phyloP scores from a whole-genome alignment of 257 asterid genomes.

The Nemophila menziesii region DNA sequence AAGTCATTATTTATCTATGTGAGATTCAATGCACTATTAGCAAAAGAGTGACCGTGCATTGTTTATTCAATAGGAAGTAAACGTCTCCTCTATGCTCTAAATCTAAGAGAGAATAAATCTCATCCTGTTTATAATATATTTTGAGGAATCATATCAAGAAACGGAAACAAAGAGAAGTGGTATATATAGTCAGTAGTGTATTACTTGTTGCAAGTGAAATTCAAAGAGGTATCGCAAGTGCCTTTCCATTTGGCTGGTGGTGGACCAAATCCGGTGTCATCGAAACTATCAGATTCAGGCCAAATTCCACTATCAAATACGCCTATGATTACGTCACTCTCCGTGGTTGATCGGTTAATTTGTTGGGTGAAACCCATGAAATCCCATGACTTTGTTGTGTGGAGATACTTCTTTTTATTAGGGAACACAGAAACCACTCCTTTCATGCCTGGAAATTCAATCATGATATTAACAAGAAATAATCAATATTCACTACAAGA shows the following conservation, averaged over 20 bases:
- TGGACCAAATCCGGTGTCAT: conserved; percentile 27
- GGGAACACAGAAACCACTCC: conserved; percentile 41
- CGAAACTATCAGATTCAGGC: conserved; percentile 64
- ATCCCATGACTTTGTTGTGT: conserved; percentile 50
- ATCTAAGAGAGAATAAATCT: neutral
- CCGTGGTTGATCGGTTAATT: conserved; percentile 13
- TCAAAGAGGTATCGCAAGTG: conserved; percentile 21
- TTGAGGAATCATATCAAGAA: neutral
- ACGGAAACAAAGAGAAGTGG: neutral
- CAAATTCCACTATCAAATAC: conserved; percentile 42
- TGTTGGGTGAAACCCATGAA: conserved; percentile 25
- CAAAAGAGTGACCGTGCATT: too few species aligned
- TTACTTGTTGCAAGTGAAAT: conserved; percentile 67
- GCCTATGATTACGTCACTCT: conserved; percentile 33
- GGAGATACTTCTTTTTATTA: conserved; percentile 19
- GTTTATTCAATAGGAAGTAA: too few species aligned
- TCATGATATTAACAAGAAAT: neutral
- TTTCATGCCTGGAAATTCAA: conserved; percentile 23
- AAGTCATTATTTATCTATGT: too few species aligned
- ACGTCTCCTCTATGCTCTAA: too few species aligned
- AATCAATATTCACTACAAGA: neutral
- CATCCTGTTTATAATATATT: neutral
- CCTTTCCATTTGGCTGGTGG: conserved; percentile 61
- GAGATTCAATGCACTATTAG: too few species aligned
- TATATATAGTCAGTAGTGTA: too few species aligned